phyloP scores from a whole-genome alignment of 139 green algal species.

The Micractinium sp. region DNA sequence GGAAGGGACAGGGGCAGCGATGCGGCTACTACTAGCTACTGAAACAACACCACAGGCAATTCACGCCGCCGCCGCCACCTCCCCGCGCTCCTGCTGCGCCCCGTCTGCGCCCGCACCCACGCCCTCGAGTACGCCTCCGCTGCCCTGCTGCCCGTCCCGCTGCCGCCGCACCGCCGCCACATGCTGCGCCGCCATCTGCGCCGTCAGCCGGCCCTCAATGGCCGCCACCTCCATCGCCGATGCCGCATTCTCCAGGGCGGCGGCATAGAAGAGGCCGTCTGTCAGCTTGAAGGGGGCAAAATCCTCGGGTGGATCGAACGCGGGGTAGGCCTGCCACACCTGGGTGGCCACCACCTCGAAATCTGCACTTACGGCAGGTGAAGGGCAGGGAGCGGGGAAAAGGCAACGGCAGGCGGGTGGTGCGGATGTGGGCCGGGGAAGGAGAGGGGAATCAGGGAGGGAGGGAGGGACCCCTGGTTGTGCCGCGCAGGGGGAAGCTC shows the following conservation, averaged over 20 bases:
- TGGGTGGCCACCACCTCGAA: slow-evolving; percentile 18
- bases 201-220: slow-evolving; percentile 65
- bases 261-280: slow-evolving; percentile 66
- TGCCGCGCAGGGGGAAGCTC: not conserved
- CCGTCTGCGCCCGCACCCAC: not conserved
- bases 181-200: slow-evolving; percentile 57
- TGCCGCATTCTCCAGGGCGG: slow-evolving; percentile 70
- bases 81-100: not conserved
- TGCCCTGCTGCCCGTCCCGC: not conserved
- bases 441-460: too few species aligned
- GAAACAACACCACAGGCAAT: not conserved
- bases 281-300: slow-evolving; percentile 74
- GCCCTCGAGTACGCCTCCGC: too few species aligned
- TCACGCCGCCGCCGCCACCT: not conserved
- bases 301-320: slow-evolving; percentile 69
- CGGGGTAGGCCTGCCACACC: slow-evolving; percentile 17
- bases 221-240: slow-evolving; percentile 77
- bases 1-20: too few species aligned
- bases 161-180: slow-evolving; percentile 14
- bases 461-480: too few species aligned
- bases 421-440: too few species aligned
- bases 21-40: not conserved
- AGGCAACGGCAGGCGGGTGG: too few species aligned
- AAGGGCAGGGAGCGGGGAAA: not conserved
- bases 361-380: not conserved